These are phyloP conservation scores for Cyclotella choctawhatcheeana DNA, from an alignment of 108 stramenopile genomes.

Conservation along the genomic window DNA sequence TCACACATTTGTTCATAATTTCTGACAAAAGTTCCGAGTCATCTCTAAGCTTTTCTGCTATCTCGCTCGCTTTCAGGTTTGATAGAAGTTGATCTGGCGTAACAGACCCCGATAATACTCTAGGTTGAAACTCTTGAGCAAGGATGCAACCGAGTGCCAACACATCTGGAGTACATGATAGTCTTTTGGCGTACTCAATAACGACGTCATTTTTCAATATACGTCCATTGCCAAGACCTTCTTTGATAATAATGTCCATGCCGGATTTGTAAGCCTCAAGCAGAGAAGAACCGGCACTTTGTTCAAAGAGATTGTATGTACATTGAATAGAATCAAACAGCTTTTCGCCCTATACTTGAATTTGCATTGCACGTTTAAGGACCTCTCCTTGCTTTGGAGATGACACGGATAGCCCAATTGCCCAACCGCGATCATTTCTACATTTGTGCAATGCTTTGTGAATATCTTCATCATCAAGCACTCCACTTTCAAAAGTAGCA, in stretches of 20 bases:
- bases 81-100: slow-evolving; percentile 71
- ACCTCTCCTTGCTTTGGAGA: slow-evolving; percentile 67
- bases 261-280: slow-evolving; percentile 63
- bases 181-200: slow-evolving; percentile 38
- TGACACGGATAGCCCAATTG: slow-evolving; percentile 77
- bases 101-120: slow-evolving; percentile 75
- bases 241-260: slow-evolving; percentile 83
- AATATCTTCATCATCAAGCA: slow-evolving; percentile 55
- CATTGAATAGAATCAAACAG: slow-evolving; percentile 87
- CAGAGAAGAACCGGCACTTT: slow-evolving; percentile 57
- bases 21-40: slow-evolving; percentile 47
- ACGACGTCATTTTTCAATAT: slow-evolving; percentile 45
- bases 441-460: slow-evolving; percentile 65
- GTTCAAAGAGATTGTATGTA: slow-evolving; percentile 81
- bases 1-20: slow-evolving; percentile 55
- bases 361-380: slow-evolving; percentile 61
- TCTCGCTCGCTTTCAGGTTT: slow-evolving; percentile 52
- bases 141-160: slow-evolving; percentile 72
- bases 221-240: slow-evolving; percentile 83
- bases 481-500: slow-evolving; percentile 81
- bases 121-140: slow-evolving; percentile 75
- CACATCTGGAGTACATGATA: slow-evolving; percentile 65
- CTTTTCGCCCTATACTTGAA: slow-evolving; percentile 37
- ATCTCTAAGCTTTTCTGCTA: slow-evolving; percentile 49
- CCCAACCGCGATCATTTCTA: slow-evolving; percentile 64